Base-by-base conservation (phyloP, 192 early-diverging fungal species). In the Chytriomyces sp. region DNA sequence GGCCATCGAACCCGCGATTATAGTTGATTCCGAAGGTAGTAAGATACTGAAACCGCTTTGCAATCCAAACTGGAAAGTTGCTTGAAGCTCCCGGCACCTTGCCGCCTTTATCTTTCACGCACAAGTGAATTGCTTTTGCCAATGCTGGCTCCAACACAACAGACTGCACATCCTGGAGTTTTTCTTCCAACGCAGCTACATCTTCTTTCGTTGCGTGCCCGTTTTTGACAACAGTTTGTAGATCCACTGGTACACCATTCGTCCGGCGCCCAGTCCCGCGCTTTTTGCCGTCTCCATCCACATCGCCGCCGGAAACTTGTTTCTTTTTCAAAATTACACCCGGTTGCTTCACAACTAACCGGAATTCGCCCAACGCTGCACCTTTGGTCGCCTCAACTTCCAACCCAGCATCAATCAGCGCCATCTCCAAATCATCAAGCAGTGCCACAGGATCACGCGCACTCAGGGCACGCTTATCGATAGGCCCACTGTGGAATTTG, bases 1-100 rank as follows among this genome's bases (percentile, higher is more conserved):
- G 72, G 5, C 79, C 74, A 71, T 72, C 74, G 65, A 53, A 77
- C 3, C 80, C 80, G 26, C 64, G 78, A 65, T 81, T 81, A 0
- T 81, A 81, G 26, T 81, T 67, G 48, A 81, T 26, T n/a, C 80
- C 80, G 61, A 69, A 81, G 35, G 26, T 70, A 1, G 45, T 23
- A n/a, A 81, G 47, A 66, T 81, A 81, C 23, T 77, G 64, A 20
- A 72, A 23, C 49, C 64, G 69, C 44, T 61, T 46, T 16, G 70
- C 44, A 9, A 81, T 43, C 76, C 67, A 77, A 18, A 53, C 49
- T 6, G 73, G 62, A 10, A 66, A 46, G 28, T 46, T 50, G 9
- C 72, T 43, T 10, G 13, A 18, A 18, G 7, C 57, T 6, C 62
- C 73, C 10, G 16, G 24, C 8, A 7, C 44, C 20, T 11, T 8